Evolutionary conservation across 345 rosid species (phyloP), one percentile per base, ranked within the genome.

Genomic region (Ceriops zippeliana): DNA sequence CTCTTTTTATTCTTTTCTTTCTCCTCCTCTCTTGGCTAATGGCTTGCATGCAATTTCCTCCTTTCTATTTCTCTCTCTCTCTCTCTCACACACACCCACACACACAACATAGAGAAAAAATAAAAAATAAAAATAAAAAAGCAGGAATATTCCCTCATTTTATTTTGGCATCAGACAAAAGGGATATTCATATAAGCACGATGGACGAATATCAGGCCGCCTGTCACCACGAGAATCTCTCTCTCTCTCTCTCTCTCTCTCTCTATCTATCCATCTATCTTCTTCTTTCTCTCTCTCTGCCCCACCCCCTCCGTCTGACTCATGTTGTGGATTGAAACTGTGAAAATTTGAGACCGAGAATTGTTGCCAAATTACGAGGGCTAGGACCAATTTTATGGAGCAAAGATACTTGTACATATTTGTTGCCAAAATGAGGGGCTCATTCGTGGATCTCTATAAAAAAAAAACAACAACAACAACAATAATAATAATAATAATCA

Each of bases 101-200:
- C 37, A 7, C 37, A 34, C 24, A 56, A 56, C 28, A 4, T 4
- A 24, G 27, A 61, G 52, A 17, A 28, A 60, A 24, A 24, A 24
- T 24, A 24, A 24, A 24, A 24, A 24, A 24, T 24, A 24, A 24
- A 24, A 24, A 24, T 24, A 24, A 24, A 63, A 58, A 34, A 35
- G 47, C 58, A 68, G 63, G 65, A 78, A 65, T 84, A 88, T 81
- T 83, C 84, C 78, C 56, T 46, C 53, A 52, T 70, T 66, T 70
- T 66, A 27, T 10, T 24, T 56, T 9, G 28, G 59, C 59, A 27
- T 27, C 59, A 56, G 59, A 56, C 59, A 56, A 56, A 56, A 56
- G 59, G 59, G 59, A 56, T 56, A 56, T 56, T 56, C 59, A 56
- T 16, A 15, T 42, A 56, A 24, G 30, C 28, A 56, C 59, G 59